Conservation (phyloP, 2,329 filamentous ascomycete species). For the Colletotrichum tofieldiae region DNA sequence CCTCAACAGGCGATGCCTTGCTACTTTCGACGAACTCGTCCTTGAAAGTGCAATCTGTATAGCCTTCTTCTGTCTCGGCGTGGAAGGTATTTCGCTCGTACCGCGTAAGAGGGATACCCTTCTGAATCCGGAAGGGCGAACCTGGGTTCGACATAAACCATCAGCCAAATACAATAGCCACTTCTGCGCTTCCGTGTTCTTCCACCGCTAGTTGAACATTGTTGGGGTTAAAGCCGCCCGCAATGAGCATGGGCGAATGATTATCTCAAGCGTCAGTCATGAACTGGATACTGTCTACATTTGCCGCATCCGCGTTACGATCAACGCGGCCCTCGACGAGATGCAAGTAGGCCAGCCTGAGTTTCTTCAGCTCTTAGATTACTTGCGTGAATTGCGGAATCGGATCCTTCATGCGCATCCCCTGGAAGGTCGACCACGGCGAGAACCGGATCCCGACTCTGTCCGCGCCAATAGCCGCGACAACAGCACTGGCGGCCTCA, state of each 20-base stretch:
- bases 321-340: not conserved
- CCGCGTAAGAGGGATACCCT: not conserved
- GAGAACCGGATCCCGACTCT: conserved; percentile 70
- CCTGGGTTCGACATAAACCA: not conserved
- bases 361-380: conserved; percentile 47
- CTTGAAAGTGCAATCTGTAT: not conserved
- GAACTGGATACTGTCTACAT: not conserved
- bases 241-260: not conserved
- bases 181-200: not conserved
- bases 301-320: not conserved
- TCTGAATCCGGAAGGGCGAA: not conserved
- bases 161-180: not conserved
- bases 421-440: conserved; percentile 74
- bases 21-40: not conserved
- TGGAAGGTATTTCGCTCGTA: not conserved
- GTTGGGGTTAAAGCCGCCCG: not conserved
- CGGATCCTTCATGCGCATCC: conserved; percentile 75
- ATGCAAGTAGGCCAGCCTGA: not conserved
- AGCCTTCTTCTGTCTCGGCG: not conserved
- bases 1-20: too few relatives aligned
- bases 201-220: not conserved
- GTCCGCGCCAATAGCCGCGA: conserved; percentile 63
- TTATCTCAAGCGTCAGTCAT: not conserved
- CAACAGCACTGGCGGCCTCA: conserved; percentile 54
- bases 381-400: conserved; percentile 75